Base-by-base conservation (phyloP, 129 eudicot species). In the Flaveria trinervia region DNA sequence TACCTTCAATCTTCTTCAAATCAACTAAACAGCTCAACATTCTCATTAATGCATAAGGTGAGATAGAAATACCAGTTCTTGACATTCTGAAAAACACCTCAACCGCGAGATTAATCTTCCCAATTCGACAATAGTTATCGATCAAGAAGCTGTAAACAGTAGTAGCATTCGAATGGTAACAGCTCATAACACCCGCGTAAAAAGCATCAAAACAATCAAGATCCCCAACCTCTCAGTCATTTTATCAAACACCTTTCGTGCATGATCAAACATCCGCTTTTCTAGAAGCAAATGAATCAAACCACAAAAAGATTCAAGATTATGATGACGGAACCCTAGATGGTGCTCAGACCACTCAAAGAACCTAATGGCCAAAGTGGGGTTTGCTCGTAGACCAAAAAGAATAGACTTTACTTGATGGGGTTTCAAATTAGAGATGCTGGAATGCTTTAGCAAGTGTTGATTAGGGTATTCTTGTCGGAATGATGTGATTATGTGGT, bases 101-200 rank as follows among this genome's bases (percentile, higher is more conserved):
- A 75, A 90, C 73, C 4, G 87, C 83, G 73, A 3, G 54, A 80
- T 72, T 84, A 76, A 85, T n/a, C 80, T 86, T 83, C 82, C 85
- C 85, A 70, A 76, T 56, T 75, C 90, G 81, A 85, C 87, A 87
- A 74, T 72, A 90, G 43, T 80, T 78, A 78, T 84, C 90, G 62
- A 87, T 59, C 85, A 90, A 66, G 75, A 87, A 90, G 67, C 96
- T 88, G 72, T 57, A 85, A 26, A 84, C 85, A 20, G 87, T 85
- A 30, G 71, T 84, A 13, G 67, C 80, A 79, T 90, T 85, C 14
- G 87, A 85, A n/a, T 70, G 43, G 73, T 84, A 85, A 26, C 65
- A 85, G n/a, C 65, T 50, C 71, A 23, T 12, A 68, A 85, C 60
- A 26, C 87, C 90, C 48, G 25, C 52, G 20, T 50, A 43, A 64